A percentile compares a stretch with the other conserved stretches of the same genome.
Evolutionary conservation across 805 yeast species (phyloP).

Genomic region (Candida broadrunensis): DNA sequence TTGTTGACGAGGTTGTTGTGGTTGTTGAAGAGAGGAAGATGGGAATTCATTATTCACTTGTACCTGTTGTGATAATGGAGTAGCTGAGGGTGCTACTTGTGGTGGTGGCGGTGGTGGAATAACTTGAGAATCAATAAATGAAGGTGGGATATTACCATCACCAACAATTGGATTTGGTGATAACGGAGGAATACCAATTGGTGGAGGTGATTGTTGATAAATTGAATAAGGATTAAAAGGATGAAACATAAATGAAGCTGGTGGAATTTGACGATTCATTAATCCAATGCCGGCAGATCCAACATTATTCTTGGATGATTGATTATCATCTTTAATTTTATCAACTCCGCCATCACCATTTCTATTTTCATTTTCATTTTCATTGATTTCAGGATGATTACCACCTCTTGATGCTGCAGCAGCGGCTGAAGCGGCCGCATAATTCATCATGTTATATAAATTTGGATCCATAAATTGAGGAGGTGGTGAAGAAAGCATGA

Average conservation of each 20-base stretch:
- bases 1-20: background rate
- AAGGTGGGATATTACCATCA: slow-evolving; percentile 8
- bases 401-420: slow-evolving; percentile 2
- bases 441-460: slow-evolving; percentile 29
- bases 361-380: slow-evolving; percentile 3
- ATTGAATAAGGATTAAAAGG: slow-evolving; percentile 48
- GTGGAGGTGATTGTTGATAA: slow-evolving; percentile 27
- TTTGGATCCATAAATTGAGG: slow-evolving; percentile 37
- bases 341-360: background rate
- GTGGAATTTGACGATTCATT: slow-evolving; percentile 30
- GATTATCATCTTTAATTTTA: background rate
- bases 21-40: background rate
- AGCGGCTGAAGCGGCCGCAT: slow-evolving; percentile 8
- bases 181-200: slow-evolving; percentile 1
- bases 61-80: slow-evolving; percentile 8
- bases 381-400: slow-evolving; percentile 5
- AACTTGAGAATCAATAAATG: slow-evolving; percentile 4
- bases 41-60: slow-evolving; percentile 3
- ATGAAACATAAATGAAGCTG: slow-evolving; percentile 46
- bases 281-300: slow-evolving; percentile 29
- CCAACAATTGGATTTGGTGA: background rate
- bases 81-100: slow-evolving; percentile 3
- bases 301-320: slow-evolving; percentile 1
- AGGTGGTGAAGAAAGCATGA: slow-evolving; percentile 36
- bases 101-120: slow-evolving; percentile 11